These are phyloP conservation scores for Pyrenochaeta sp. DNA, from an alignment of 2,329 filamentous ascomycete genomes.

Conservation along the genomic window DNA sequence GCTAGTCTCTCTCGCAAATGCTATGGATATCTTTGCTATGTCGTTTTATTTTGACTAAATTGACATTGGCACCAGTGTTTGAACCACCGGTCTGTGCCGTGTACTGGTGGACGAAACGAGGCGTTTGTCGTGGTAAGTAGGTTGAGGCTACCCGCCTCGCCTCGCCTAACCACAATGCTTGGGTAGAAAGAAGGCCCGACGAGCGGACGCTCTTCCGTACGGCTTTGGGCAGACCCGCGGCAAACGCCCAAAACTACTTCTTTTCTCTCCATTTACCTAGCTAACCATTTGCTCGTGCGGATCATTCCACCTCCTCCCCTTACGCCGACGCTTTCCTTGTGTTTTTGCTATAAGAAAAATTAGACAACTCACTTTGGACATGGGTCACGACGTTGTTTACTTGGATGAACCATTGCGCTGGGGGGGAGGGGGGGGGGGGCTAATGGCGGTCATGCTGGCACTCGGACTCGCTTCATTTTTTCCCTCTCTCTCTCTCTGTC, in stretches of 20 bases:
- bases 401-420: not conserved
- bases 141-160: not conserved
- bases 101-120: not conserved
- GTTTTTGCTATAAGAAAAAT: too few species aligned
- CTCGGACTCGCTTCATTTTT: not conserved
- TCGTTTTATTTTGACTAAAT: too few species aligned
- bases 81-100: constrained; percentile 5
- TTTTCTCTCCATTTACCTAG: too few species aligned
- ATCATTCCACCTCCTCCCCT: not conserved
- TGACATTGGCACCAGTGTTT: constrained; percentile 2
- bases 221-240: constrained; percentile 8
- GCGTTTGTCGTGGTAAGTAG: constrained; percentile 3
- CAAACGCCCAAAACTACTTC: constrained; percentile 6
- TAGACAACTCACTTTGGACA: constrained; percentile 2
- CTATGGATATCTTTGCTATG: too few species aligned
- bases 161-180: constrained; percentile 10
- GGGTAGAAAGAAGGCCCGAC: constrained; percentile 10
- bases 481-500: too few species aligned
- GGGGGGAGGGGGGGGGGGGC: not conserved
- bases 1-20: not conserved
- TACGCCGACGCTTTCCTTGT: not conserved
- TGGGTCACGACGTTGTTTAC: not conserved
- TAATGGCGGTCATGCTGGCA: constrained; percentile 1
- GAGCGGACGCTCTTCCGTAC: constrained; percentile 9
- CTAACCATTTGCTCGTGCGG: not conserved